These are phyloP conservation scores for Miamiensis avidus DNA, from an alignment of 169 alveolate genomes.

Conservation along the genomic window DNA sequence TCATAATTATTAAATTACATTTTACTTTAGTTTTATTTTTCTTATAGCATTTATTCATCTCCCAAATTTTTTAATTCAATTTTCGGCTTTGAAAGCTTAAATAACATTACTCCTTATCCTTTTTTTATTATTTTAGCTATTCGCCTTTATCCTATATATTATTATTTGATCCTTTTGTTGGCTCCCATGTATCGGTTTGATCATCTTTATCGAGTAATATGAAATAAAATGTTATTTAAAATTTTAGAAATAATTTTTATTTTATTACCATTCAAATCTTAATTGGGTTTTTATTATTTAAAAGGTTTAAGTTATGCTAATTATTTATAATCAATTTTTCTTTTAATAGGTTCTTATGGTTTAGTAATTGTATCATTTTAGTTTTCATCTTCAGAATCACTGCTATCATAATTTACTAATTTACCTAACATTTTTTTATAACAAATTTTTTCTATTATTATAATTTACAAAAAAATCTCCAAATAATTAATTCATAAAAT, in stretches of 20 bases:
- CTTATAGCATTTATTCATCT: background rate
- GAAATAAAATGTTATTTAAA: too few relatives aligned
- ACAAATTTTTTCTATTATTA: too few relatives aligned
- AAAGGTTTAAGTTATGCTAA: background rate
- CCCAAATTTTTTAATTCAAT: background rate
- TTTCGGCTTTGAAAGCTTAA: background rate
- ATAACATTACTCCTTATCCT: background rate
- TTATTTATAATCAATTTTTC: background rate
- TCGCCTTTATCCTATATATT: background rate
- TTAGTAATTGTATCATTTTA: too few relatives aligned
- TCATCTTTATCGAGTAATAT: too few relatives aligned
- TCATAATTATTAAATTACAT: background rate
- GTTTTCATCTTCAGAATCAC: background rate
- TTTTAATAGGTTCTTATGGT: background rate
- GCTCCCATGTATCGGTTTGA: background rate
- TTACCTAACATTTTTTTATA: too few relatives aligned
- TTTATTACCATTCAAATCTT: background rate
- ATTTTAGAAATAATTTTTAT: too few relatives aligned
- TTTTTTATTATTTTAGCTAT: too few relatives aligned
- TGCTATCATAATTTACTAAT: too few relatives aligned
- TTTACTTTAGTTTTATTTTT: background rate
- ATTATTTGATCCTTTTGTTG: background rate
- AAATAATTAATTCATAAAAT: too few relatives aligned
- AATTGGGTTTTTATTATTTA: background rate
- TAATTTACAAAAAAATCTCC: too few relatives aligned